phyloP scores from a whole-genome alignment of 495 filamentous ascomycete species.

The Clavariopsis aquatica region DNA sequence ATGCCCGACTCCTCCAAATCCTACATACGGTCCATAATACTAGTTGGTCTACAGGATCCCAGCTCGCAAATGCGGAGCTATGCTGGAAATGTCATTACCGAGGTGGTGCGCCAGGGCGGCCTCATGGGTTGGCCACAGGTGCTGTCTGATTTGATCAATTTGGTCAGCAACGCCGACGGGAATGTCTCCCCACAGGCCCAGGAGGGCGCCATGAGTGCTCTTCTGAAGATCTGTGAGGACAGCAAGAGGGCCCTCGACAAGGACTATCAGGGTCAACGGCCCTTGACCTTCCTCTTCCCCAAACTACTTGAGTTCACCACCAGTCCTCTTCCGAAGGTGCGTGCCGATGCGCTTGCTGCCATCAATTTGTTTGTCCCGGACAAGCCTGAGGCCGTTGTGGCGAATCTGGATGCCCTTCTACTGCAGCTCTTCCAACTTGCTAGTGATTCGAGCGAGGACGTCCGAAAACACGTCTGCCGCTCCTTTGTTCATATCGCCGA shows the following conservation, averaged over 20 bases:
- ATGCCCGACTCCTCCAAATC: constrained; percentile 68
- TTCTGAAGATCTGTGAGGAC: constrained; percentile 96
- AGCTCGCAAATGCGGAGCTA: constrained; percentile 81
- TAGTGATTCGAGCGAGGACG: constrained; percentile 70
- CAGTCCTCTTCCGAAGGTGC: constrained; percentile 70
- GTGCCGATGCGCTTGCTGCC: constrained; percentile 72
- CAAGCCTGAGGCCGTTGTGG: constrained; percentile 72
- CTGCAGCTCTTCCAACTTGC: constrained; percentile 80
- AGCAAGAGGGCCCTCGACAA: constrained; percentile 83
- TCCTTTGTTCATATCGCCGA: constrained; percentile 92
- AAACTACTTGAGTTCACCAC: constrained; percentile 85
- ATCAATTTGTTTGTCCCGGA: constrained; percentile 91
- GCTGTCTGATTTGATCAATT: constrained; percentile 72
- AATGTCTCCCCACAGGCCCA: constrained; percentile 68
- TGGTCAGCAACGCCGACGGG: constrained; percentile 72
- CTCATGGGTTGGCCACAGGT: constrained; percentile 90
- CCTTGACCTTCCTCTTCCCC: constrained; percentile 84
- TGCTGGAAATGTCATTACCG: constrained; percentile 94
- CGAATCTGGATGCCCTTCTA: constrained; percentile 75
- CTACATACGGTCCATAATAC: constrained; percentile 76
- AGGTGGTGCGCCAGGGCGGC: constrained; percentile 81
- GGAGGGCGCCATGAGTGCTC: constrained; percentile 89
- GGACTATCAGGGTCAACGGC: constrained; percentile 81
- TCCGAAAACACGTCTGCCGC: constrained; percentile 87
- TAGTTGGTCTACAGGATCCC: constrained; percentile 76